A percentile compares a stretch with the other conserved stretches of the same genome.
Evolutionary conservation across 768 basidiomycete species (phyloP).

Genomic region (Tephrocybe sp.): DNA sequence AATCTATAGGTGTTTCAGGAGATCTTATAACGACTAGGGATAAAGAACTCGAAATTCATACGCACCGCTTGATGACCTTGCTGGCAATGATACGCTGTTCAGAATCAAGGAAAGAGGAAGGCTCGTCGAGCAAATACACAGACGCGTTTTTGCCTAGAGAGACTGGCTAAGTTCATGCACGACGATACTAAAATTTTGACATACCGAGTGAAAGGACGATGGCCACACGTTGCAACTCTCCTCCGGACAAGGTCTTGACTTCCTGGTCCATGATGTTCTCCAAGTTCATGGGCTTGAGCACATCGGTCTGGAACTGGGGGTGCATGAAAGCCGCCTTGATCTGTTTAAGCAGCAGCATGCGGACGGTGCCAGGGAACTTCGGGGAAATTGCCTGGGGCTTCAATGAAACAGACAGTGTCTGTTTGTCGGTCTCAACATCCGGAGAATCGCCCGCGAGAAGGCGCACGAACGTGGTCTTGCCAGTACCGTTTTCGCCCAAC

Average conservation of each 20-base stretch:
- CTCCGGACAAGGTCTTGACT: constrained; percentile 96
- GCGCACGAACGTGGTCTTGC: constrained; percentile 98
- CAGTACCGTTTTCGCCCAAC: constrained; percentile 98
- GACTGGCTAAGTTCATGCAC: background rate
- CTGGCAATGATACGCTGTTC: constrained; percentile 99
- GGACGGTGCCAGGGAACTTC: constrained; percentile 95
- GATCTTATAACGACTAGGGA: background rate
- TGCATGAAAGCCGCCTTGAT: constrained; percentile 98
- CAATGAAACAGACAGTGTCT: constrained; percentile 83
- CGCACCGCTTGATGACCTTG: constrained; percentile 94
- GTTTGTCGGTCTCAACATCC: constrained; percentile 79
- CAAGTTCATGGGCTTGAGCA: constrained; percentile 95
- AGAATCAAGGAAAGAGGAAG: constrained; percentile 89
- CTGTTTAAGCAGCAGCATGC: constrained; percentile 90
- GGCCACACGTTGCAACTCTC: constrained; percentile 96
- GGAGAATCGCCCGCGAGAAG: constrained; percentile 92
- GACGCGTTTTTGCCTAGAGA: constrained; percentile 66
- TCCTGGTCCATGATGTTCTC: constrained; percentile 97
- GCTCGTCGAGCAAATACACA: constrained; percentile 96
- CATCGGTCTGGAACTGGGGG: constrained; percentile 99
- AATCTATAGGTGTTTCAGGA: constrained; percentile 45
- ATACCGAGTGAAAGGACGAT: constrained; percentile 88
- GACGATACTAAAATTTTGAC: constrained; percentile 7
- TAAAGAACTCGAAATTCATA: background rate
- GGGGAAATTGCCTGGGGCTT: constrained; percentile 99